Evolutionary conservation across 495 filamentous ascomycete species (phyloP), one percentile per base, ranked within the genome.

Genomic region (Penicillium arizonense): DNA sequence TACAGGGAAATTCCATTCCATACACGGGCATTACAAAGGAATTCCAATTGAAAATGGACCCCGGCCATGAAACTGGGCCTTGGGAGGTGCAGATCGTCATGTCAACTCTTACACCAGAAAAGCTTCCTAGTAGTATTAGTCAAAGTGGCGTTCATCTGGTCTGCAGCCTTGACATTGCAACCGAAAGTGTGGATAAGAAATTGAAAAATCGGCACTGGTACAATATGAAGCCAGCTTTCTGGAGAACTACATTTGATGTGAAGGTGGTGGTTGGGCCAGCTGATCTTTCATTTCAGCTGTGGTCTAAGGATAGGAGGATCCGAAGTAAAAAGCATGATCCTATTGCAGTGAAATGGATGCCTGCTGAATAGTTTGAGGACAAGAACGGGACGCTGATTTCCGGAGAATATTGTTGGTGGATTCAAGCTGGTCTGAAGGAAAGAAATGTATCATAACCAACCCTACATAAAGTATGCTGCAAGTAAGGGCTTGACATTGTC

Each of bases 211-310:
- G 69, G 5, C 72, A 69, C 32, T 76, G 67, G 65, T 77, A 75
- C 41, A 71, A 58, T 34, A 51, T 59, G 5, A 73, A 77, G 4
- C 64, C 76, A 23, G 62, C 50, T 24, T 81, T 76, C 41, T 75
- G 77, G 57, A 59, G 77, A n/a, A 74, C 74, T 12, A 67, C 53
- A 4, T 83, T 82, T 42, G 73, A 79, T 26, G 67, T 84, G 5
- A 65, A 65, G n/a, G 75, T 78, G 3, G 71, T 81, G 2, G 71
- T 82, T 32, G 80, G 78, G 5, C 65, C 80, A 5, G 82, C 80
- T 1, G 80, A 84, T 50, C 59, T 84, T 14, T 65, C 74, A 5
- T 85, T 85, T 36, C 75, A 82, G 61, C 41, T 82, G 5, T 80
- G 78, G 76, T 77, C 76, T 36, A 74, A 69, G 20, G 74, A 78